phyloP scores from a whole-genome alignment of 768 basidiomycete genomes.

The Leccinum pellstonianum region DNA sequence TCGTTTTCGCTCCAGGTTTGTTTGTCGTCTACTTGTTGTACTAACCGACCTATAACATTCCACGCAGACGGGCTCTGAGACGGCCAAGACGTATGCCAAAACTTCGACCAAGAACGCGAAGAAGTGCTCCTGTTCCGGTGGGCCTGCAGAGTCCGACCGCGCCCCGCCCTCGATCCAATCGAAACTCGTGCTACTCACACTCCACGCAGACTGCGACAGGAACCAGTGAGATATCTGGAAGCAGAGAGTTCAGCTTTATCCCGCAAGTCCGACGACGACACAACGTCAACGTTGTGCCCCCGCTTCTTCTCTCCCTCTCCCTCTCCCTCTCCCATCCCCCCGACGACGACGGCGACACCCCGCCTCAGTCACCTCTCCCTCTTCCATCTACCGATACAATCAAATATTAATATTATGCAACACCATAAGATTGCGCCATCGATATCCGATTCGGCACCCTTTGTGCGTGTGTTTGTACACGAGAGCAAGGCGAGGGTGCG shows the following conservation, averaged over 20 bases:
- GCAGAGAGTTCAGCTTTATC: constrained; percentile 92
- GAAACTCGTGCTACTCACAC: constrained; percentile 84
- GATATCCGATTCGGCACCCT: no score
- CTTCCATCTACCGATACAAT: no score
- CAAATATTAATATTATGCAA: no score
- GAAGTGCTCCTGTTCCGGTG: constrained; percentile 28
- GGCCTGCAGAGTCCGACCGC: constrained; percentile 27
- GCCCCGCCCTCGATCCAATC: constrained; percentile 69
- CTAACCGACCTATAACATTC: neutral
- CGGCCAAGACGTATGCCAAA: constrained; percentile 66
- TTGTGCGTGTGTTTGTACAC: no score
- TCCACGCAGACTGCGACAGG: constrained; percentile 89
- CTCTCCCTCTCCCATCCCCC: no score
- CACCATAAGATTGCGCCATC: no score
- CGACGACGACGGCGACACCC: no score
- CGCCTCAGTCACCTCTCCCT: no score
- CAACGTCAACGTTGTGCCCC: no score
- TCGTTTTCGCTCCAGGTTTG: constrained; percentile 85
- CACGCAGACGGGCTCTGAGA: constrained; percentile 57
- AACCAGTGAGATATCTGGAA: constrained; percentile 84
- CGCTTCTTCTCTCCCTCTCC: no score
- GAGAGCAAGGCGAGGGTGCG: no score
- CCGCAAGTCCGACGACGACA: constrained; percentile 58
- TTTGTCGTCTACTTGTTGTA: neutral
- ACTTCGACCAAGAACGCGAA: constrained; percentile 54